Evolutionary conservation across 2,329 filamentous ascomycete genomes (phyloP), one percentile per base, ranked within the genome.

Genomic region (Leptographium wingfieldii): DNA sequence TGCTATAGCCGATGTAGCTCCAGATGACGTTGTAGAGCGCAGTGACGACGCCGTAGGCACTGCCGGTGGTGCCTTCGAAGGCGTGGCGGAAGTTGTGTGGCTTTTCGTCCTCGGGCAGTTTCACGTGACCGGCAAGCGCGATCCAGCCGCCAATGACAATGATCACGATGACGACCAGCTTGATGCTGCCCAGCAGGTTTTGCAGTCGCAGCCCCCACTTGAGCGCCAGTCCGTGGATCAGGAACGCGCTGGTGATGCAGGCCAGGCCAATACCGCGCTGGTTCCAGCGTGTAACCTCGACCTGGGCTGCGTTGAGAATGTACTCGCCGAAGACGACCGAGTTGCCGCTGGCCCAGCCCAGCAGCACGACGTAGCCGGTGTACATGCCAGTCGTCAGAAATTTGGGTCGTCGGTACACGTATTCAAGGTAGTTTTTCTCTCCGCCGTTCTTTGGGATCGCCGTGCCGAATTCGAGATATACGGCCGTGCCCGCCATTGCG

Each of bases 21-120:
- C 84, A 88, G 66, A 88, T 84, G 63, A 88, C 84, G 65, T 87
- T 88, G 75, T 86, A 87, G 0, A 88, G 72, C 0, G 85, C 84
- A 1, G 82, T 87, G n/a, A 86, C 83, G 40, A 86, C 77, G 55
- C 82, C 83, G 64, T 88, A 88, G 1, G 82, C 79, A 65, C 79
- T 84, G 9, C 81, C 80, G 0, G 81, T 85, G 5, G 85, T 87
- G 10, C 85, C 85, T 55, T 79, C 77, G 63, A 88, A 88, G 11
- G 83, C 80, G 61, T 84, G 77, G 64, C 72, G 70, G 67, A 88
- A 86, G 73, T 84, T 87, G 67, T 83, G 71, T 51, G 61, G 60
- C 19, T 48, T 43, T 19, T 75, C 67, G 56, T 81, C 77, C 29
- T 64, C 62, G 29, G 62, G 59, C 51, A 86, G 76, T 66, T 81